A percentile compares a stretch with the other conserved stretches of the same genome.
Evolutionary conservation across 148 eudicot species (phyloP).

Genomic region (Rhododendron mucronatum): DNA sequence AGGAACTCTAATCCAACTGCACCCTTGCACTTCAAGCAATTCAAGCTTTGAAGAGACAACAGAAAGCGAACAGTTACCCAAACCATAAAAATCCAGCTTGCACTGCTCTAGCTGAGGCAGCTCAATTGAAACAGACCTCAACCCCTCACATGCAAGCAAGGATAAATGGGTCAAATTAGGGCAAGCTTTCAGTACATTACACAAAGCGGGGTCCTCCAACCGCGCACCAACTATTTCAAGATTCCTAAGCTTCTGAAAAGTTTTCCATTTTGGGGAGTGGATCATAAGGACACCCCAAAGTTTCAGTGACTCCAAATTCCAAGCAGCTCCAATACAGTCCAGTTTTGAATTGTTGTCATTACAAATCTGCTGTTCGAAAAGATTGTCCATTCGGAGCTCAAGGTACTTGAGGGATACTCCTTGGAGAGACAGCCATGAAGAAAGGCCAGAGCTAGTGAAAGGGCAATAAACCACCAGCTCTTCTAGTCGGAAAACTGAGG

Average conservation of each 20-base stretch:
- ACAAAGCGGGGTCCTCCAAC: slow-evolving; percentile 59
- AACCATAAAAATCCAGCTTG: slow-evolving; percentile 71
- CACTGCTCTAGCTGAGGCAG: slow-evolving; percentile 64
- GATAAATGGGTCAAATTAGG: slow-evolving; percentile 65
- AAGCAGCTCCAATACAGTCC: slow-evolving; percentile 59
- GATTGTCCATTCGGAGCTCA: slow-evolving; percentile 78
- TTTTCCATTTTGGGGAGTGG: slow-evolving; percentile 66
- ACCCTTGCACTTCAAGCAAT: slow-evolving; percentile 77
- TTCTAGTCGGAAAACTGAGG: slow-evolving; percentile 46
- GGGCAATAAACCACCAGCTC: slow-evolving; percentile 95
- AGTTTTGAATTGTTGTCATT: slow-evolving; percentile 41
- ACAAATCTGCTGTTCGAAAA: slow-evolving; percentile 30
- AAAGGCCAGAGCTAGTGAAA: slow-evolving; percentile 57
- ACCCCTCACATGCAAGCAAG: slow-evolving; percentile 84
- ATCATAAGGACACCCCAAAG: slow-evolving; percentile 93
- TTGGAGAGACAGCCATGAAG: slow-evolving; percentile 51
- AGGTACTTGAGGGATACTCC: slow-evolving; percentile 54
- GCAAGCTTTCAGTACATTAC: slow-evolving; percentile 57
- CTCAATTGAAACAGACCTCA: slow-evolving; percentile 43
- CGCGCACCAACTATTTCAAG: slow-evolving; percentile 86
- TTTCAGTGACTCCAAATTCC: slow-evolving; percentile 61
- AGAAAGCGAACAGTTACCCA: slow-evolving; percentile 49
- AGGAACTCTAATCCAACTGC: slow-evolving; percentile 62
- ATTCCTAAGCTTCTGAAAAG: slow-evolving; percentile 49
- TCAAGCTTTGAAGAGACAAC: slow-evolving; percentile 56